phyloP scores from a whole-genome alignment of 2,329 filamentous ascomycete species.

The Emergomyces pasteurianus region DNA sequence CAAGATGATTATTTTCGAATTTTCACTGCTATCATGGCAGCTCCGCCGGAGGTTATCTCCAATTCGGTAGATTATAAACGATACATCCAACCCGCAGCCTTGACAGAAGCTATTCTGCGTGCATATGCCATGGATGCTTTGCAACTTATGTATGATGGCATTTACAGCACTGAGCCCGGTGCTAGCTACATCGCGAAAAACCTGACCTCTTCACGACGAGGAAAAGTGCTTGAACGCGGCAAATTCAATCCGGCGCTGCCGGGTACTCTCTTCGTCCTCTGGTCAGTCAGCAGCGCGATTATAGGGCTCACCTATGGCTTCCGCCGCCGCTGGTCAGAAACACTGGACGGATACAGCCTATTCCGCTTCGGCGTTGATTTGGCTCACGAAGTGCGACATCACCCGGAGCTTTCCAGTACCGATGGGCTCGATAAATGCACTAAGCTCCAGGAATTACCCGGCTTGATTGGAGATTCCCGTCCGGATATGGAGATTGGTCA shows the following conservation, averaged over 20 bases:
- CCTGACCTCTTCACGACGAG: neutral
- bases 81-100: neutral
- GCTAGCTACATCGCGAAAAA: neutral
- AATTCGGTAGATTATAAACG: constrained; percentile 1
- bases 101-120: constrained; percentile 4
- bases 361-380: constrained; percentile 7
- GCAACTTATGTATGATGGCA: constrained; percentile 5
- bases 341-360: constrained; percentile 8
- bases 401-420: neutral
- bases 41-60: neutral
- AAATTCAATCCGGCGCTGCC: neutral
- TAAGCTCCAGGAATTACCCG: neutral
- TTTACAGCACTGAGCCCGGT: neutral
- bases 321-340: constrained; percentile 8
- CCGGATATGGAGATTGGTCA: neutral
- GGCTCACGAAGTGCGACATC: neutral
- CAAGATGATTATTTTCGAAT: neutral
- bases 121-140: constrained; percentile 3
- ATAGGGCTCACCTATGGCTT: constrained; percentile 6
- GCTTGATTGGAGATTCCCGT: neutral
- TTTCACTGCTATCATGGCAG: neutral
- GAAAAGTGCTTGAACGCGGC: constrained; percentile 2
- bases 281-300: constrained; percentile 3
- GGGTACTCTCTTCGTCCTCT: constrained; percentile 2
- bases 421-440: neutral